Evolutionary conservation across 345 rosid genomes (phyloP).

Genomic region (Aquilaria sinensis): DNA sequence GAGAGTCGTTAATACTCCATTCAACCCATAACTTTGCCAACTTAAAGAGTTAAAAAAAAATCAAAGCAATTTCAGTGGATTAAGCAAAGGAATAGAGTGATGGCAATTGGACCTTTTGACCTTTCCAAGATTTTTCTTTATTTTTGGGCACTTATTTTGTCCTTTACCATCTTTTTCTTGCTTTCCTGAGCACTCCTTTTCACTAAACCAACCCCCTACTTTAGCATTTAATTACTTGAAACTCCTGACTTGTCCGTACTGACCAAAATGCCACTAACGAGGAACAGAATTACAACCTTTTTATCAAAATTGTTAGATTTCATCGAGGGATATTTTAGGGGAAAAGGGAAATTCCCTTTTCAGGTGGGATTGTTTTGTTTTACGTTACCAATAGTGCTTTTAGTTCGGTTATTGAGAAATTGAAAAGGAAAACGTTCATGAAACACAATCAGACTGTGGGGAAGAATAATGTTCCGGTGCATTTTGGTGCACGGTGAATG

Average conservation of each 20-base stretch:
- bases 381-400: no score
- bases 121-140: background rate
- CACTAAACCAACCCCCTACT: background rate
- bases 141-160: constrained; percentile 1
- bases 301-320: background rate
- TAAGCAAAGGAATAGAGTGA: constrained; percentile 9
- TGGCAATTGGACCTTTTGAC: background rate
- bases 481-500: no score
- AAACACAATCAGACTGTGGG: no score
- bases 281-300: background rate
- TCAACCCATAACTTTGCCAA: background rate
- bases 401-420: no score
- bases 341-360: no score
- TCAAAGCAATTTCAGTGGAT: background rate
- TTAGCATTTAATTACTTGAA: background rate
- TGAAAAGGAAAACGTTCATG: no score
- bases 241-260: background rate
- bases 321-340: no score
- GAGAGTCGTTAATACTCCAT: background rate
- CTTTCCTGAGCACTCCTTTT: background rate
- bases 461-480: no score
- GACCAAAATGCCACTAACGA: background rate
- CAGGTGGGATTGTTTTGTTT: no score
- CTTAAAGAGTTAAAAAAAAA: background rate
- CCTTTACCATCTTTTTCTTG: constrained; percentile 1